These are phyloP conservation scores for Fusarium nurragi DNA, from an alignment of 2,329 filamentous ascomycete species.

Conservation along the genomic window DNA sequence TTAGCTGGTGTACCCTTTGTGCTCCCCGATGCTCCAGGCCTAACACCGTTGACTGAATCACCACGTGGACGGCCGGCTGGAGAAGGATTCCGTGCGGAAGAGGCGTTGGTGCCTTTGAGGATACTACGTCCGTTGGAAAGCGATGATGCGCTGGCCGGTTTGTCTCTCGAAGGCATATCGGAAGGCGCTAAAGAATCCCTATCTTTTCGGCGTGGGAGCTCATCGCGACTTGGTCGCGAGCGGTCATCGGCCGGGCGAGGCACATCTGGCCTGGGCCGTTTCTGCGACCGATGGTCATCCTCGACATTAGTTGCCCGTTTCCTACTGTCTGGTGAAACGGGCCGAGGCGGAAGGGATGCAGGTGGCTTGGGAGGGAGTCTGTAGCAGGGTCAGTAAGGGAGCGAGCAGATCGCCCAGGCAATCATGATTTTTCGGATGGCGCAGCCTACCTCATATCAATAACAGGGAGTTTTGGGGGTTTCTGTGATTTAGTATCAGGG, in stretches of 20 bases:
- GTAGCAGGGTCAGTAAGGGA: slow-evolving; percentile 27
- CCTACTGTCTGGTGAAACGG: slow-evolving; percentile 56
- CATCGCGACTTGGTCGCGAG: slow-evolving; percentile 48
- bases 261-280: slow-evolving; percentile 57
- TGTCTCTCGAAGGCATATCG: slow-evolving; percentile 47
- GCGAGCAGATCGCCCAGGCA: neutral
- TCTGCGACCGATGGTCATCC: slow-evolving; percentile 56
- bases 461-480: slow-evolving; percentile 41
- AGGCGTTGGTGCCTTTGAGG: slow-evolving; percentile 45
- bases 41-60: slow-evolving; percentile 56
- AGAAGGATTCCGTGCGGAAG: slow-evolving; percentile 46
- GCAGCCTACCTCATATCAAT: slow-evolving; percentile 47
- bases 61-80: slow-evolving; percentile 52
- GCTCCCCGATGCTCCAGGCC: slow-evolving; percentile 47
- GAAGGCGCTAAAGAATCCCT: slow-evolving; percentile 41
- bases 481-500: slow-evolving; percentile 47
- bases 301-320: slow-evolving; percentile 59
- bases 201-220: slow-evolving; percentile 48
- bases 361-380: slow-evolving; percentile 53
- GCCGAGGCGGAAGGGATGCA: slow-evolving; percentile 48
- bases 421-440: neutral
- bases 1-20: slow-evolving; percentile 53
- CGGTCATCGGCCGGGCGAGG: slow-evolving; percentile 48
- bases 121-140: slow-evolving; percentile 52
- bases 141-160: slow-evolving; percentile 40